phyloP scores from a whole-genome alignment of 2,329 filamentous ascomycete genomes.

The Phyllosticta citrichinensis region DNA sequence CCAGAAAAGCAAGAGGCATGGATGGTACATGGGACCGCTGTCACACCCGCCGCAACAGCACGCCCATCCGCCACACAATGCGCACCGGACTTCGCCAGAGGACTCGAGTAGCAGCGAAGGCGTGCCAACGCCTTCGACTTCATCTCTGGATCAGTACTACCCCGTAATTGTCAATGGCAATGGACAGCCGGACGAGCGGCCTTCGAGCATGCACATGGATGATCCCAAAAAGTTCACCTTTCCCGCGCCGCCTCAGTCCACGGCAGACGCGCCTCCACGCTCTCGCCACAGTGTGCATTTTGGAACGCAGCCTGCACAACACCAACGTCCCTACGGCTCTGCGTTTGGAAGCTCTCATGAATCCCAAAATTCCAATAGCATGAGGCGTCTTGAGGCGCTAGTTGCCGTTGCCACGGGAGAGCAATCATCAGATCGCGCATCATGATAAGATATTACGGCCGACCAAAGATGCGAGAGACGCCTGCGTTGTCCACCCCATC shows the following conservation, averaged over 20 bases:
- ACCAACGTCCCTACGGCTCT: conserved; percentile 21
- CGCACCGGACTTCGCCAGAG: conserved; percentile 39
- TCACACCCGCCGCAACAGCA: conserved; percentile 15
- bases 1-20: conserved; percentile 55
- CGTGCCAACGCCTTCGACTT: conserved; percentile 41
- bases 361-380: conserved; percentile 29
- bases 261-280: conserved; percentile 22
- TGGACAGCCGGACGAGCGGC: conserved; percentile 36
- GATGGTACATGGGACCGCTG: conserved; percentile 59
- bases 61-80: conserved; percentile 12
- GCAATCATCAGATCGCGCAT: conserved; percentile 17
- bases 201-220: conserved; percentile 29
- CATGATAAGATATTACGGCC: not conserved
- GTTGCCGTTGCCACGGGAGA: conserved; percentile 57
- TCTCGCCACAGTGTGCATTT: conserved; percentile 17
- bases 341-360: not conserved
- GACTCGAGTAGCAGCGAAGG: conserved; percentile 47
- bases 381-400: conserved; percentile 50
- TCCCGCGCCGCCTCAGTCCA: conserved; percentile 18
- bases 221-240: conserved; percentile 29
- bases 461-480: conserved; percentile 12
- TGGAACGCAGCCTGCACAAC: conserved; percentile 15
- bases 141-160: conserved; percentile 40
- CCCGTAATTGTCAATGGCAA: conserved; percentile 43
- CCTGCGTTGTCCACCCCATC: conserved; percentile 13